Base-by-base conservation (phyloP, 441 rosid species). In the Theobroma grandiflorum region DNA sequence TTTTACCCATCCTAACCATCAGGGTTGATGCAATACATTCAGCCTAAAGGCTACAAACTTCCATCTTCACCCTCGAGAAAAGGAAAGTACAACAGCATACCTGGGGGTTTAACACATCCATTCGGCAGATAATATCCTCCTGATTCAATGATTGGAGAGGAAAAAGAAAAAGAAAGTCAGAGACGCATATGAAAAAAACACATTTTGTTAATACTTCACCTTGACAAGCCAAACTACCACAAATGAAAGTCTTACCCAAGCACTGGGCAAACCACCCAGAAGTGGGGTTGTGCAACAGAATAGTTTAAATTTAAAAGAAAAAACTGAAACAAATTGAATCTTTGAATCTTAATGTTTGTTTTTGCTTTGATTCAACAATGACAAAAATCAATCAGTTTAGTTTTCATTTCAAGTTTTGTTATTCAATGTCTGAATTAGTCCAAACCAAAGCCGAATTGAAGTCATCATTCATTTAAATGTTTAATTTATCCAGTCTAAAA, bases 61-160 rank as follows among this genome's bases (percentile, higher is more conserved):
- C 57, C 40, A 72, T 9, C 61, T 38, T n/a, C 45, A 76, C 26
- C 50, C 20, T 38, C 47, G 53, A 43, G 22, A 18, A 67, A 75
- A 62, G 75, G 49, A 37, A 76, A 71, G 59, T 37, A 74, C 31
- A 55, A 68, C 37, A 82, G 76, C 81, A 65, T 92, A 95, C 99
- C 99, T 97, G 98, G 37, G 98, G 99, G 82, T 91, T 97, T 80
- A 97, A 83, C 47, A 89, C 95, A 81, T 91, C 98, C 87, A 93
- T 85, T 71, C 72, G 84, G 83, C 75, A 78, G 69, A 93, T 84
- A 73, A 95, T 89, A 77, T 90, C 89, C 74, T 92, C 94, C 99
- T 95, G 92, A 38, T 76, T 76, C 42, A 61, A 62, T 6, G 66
- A 65, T 72, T 35, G 70, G 59, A 70, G 55, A 75, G 53, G 61